Evolutionary conservation across 768 basidiomycete genomes (phyloP), one percentile per base, ranked within the genome.

Genomic region (Serendipita sp.): DNA sequence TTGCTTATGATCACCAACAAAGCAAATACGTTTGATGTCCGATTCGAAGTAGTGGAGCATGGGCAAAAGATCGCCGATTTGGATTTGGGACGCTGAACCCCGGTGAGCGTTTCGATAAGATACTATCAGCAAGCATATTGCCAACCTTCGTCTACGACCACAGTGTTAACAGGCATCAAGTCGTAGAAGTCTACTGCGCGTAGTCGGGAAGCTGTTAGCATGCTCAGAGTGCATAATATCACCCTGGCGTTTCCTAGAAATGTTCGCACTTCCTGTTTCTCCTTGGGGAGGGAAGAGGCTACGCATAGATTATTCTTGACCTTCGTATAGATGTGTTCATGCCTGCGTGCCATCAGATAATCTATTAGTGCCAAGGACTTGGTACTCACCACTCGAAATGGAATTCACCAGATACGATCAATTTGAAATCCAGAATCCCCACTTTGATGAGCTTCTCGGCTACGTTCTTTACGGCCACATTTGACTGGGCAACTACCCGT

Each of bases 391-490:
- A 89, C 66, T 77, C 78, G 71, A 72, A 73, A 68, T 82, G 78
- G 70, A 91, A 92, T 0, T 85, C 81, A 74, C 69, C 74, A 0
- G 89, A 85, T n/a, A 91, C 85, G 2, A 91, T 71, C 1, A 92
- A 76, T 66, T 76, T 83, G 80, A 83, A 92, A 7, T 80, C 68
- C 15, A 16, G 48, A 2, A 68, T 48, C 0, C 75, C 78, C 70
- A 80, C 75, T 5, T 78, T 73, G n/a, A 76, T 73, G 16, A 92
- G 75, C 75, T 89, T 89, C 70, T 88, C 86, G 63, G 88, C 89
- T 75, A 92, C 91, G 68, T 92, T 91, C 73, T 89, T 91, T 23
- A 91, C 90, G 54, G 88, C 90, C 58, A 91, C 83, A 76, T 92
- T 92, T 16, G 86, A 87, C 70, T 92, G 87, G 38, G 90, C 88